Conservation (phyloP, 331 rosid species). For the Saraca asoca region DNA sequence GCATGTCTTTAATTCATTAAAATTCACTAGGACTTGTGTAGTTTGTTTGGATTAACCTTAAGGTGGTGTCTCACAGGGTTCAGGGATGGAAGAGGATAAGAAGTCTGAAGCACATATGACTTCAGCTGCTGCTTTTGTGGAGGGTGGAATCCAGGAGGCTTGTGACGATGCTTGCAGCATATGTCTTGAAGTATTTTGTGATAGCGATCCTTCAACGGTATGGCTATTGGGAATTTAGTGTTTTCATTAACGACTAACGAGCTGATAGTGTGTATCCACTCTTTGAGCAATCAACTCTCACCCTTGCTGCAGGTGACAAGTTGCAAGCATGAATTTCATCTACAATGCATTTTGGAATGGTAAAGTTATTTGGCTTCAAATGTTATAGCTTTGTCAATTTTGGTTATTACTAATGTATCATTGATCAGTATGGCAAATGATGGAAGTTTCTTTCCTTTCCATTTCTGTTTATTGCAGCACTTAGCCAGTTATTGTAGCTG, state of each 20-base stretch:
- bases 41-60: not conserved
- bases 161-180: slow-evolving; percentile 97
- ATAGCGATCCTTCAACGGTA: slow-evolving; percentile 95
- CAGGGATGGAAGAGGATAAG: slow-evolving; percentile 55
- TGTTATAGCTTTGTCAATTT: not conserved
- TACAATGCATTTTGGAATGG: slow-evolving; percentile 97
- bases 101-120: slow-evolving; percentile 79
- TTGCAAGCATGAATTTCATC: slow-evolving; percentile 98
- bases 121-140: slow-evolving; percentile 96
- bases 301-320: slow-evolving; percentile 64
- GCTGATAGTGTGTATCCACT: slow-evolving; percentile 13
- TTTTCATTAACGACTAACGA: not conserved
- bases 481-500: slow-evolving; percentile 7
- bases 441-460: slow-evolving; percentile 17
- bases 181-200: slow-evolving; percentile 82
- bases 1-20: slow-evolving; percentile 6
- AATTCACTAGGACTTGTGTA: not conserved
- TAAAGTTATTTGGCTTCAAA: slow-evolving; percentile 34
- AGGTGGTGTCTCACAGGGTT: slow-evolving; percentile 42
- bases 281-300: slow-evolving; percentile 27
- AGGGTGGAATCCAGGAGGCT: slow-evolving; percentile 97
- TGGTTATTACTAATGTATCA: not conserved
- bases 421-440: slow-evolving; percentile 1
- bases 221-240: slow-evolving; percentile 18
- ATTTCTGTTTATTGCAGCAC: not conserved